These are phyloP conservation scores for Eucalyptus albens DNA, from an alignment of 345 rosid species.

Conservation along the genomic window DNA sequence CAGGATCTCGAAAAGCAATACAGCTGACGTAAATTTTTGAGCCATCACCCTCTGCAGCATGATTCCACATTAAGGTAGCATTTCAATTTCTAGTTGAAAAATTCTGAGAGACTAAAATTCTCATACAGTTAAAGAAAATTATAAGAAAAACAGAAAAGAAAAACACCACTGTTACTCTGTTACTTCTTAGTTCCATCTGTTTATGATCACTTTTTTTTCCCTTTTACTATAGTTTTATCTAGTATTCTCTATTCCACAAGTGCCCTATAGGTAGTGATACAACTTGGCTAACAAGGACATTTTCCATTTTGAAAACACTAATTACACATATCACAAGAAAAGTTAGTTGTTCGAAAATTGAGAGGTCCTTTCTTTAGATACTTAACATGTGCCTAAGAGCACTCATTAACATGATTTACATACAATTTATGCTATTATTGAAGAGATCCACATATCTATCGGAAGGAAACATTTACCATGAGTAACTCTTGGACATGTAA, in stretches of 20 bases:
- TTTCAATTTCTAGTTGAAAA: not conserved
- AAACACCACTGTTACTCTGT: not conserved
- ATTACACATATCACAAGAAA: not conserved
- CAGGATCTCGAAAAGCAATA: conserved; percentile 91
- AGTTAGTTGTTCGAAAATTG: not conserved
- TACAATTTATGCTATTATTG: not conserved
- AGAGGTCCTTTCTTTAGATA: not conserved
- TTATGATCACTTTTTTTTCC: not conserved
- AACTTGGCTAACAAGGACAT: not conserved
- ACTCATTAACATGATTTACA: not conserved
- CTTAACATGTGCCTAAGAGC: not conserved
- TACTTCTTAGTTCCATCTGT: not conserved
- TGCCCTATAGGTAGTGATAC: not conserved
- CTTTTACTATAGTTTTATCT: not conserved
- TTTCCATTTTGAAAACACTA: not conserved
- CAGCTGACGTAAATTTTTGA: conserved; percentile 93
- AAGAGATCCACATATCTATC: not conserved
- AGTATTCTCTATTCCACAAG: not conserved
- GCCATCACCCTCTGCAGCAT: conserved; percentile 88
- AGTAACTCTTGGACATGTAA: not conserved
- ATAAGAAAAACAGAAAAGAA: not conserved
- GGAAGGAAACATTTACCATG: not conserved
- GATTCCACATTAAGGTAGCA: not conserved
- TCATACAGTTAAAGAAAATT: not conserved
- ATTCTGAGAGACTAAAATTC: not conserved